A percentile compares a stretch with the other conserved stretches of the same genome.
These are phyloP conservation scores for Penicillium thymicola DNA, from an alignment of 2,329 filamentous ascomycete genomes.

Conservation along the genomic window DNA sequence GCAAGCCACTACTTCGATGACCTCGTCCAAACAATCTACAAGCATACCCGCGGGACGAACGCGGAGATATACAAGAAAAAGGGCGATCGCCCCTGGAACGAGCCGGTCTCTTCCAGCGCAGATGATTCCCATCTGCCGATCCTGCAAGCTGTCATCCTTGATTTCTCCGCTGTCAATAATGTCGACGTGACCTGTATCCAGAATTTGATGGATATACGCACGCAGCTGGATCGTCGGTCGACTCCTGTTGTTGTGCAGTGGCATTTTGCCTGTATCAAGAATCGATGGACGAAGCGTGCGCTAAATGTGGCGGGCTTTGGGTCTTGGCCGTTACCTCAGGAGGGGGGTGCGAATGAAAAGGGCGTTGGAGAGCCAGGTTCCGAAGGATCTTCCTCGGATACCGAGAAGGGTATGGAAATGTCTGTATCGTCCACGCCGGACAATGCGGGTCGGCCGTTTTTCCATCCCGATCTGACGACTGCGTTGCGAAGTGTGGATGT, in stretches of 20 bases:
- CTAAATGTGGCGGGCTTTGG: constrained; percentile 82
- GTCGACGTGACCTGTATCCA: constrained; percentile 88
- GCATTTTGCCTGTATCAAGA: constrained; percentile 88
- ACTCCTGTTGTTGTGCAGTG: constrained; percentile 77
- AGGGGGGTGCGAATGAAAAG: not conserved
- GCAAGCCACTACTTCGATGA: constrained; percentile 79
- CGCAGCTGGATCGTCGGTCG: constrained; percentile 82
- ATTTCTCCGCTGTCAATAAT: constrained; percentile 87
- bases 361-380: not conserved
- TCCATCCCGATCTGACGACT: constrained; percentile 84
- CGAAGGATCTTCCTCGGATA: not conserved
- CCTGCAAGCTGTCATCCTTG: constrained; percentile 79
- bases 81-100: constrained; percentile 87
- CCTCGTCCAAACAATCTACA: constrained; percentile 63
- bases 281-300: constrained; percentile 86
- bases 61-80: constrained; percentile 58
- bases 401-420: not conserved
- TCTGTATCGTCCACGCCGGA: not conserved
- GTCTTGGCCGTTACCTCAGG: constrained; percentile 52
- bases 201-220: constrained; percentile 83
- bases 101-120: constrained; percentile 62
- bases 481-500: constrained; percentile 69
- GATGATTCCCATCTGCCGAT: constrained; percentile 54
- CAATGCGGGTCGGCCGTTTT: constrained; percentile 77
- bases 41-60: constrained; percentile 70